Percentiles rank a stretch among this genome's conserved stretches.
Conservation (phyloP, 257 asterid species). For the Pogostemon cablin region DNA sequence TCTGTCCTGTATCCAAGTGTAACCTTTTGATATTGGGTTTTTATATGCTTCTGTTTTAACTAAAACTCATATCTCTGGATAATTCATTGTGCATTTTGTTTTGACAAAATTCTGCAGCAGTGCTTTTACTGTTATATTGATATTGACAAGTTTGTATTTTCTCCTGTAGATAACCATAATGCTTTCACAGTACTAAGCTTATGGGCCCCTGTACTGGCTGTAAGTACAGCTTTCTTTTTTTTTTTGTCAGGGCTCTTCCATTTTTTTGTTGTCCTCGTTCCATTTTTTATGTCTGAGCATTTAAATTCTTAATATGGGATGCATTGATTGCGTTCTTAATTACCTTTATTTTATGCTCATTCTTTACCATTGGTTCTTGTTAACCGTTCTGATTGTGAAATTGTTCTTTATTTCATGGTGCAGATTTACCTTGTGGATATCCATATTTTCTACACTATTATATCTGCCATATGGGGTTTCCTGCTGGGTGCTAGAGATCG, state of each 20-base stretch:
- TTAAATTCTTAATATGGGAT: constrained; percentile 23
- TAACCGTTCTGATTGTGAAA: constrained; percentile 21
- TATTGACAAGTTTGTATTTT: constrained; percentile 25
- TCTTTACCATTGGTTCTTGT: constrained; percentile 13
- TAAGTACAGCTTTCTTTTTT: constrained; percentile 49
- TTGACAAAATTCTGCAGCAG: constrained; percentile 8
- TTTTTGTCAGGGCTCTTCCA: constrained; percentile 13
- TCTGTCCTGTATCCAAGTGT: constrained; percentile 19
- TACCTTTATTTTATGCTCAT: constrained; percentile 14
- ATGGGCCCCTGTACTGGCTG: constrained; percentile 92
- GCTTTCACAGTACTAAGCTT: constrained; percentile 77
- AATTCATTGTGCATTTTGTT: constrained; percentile 10
- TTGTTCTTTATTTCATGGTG: constrained; percentile 34
- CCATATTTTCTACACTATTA: constrained; percentile 84
- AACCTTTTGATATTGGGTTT: constrained; percentile 1
- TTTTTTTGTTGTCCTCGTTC: background rate
- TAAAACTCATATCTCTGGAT: constrained; percentile 17
- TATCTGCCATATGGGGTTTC: constrained; percentile 90
- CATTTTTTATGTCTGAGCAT: constrained; percentile 9
- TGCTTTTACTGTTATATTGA: constrained; percentile 15
- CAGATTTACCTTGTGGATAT: constrained; percentile 94
- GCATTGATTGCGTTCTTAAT: constrained; percentile 5
- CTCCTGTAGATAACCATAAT: constrained; percentile 83
- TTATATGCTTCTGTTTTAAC: constrained; percentile 22
- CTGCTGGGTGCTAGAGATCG: constrained; percentile 97